Evolutionary conservation across 164 flowering plant genomes (phyloP), one percentile per base, ranked within the genome.

Genomic region (Vitis amurensis): DNA sequence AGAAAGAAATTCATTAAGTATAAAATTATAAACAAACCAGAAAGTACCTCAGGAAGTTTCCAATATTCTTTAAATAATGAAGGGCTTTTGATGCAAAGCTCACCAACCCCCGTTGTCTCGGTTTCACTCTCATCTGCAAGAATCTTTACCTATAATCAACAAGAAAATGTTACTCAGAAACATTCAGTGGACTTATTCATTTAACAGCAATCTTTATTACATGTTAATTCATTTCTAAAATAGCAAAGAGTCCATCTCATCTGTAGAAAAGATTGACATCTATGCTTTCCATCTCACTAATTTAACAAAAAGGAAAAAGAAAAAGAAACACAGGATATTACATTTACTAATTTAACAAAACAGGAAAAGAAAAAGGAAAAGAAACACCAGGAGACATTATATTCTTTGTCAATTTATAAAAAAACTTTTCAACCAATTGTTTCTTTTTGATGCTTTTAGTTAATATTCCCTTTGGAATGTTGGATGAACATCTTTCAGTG

Each of bases 1-100:
- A 63, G 31, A 50, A 67, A 4, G 9, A 57, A 66, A 9, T 23
- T 11, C 9, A 13, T 9, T 55, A 10, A 8, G 55, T 15, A 31
- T 1, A 19, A 19, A 17, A 62, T 1, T 5, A 29, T 5, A 55
- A 64, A 13, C 13, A 71, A 12, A 27, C 19, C 10, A 23, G 68
- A 16, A 63, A 71, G n/a, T 77, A 93, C 98, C 95, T 91, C 76
- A 11, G 98, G 97, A 70, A 81, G 89, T 77, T 89, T 93, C 99
- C 98, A 96, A 77, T 96, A 93, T 76, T 91, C 98, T 79, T 83
- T 91, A 69, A 96, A 96, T 76, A 88, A 62, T 47, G 98, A 93
- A 71, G 98, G 97, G 66, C 99, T 93, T 81, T 67, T 92, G 57
- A 96, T 71, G 66, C 97, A 93, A 72, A 96, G 91, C 80, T 96